Evolutionary conservation across 2,329 filamentous ascomycete genomes (phyloP).

Genomic region (Colletotrichum sp.): DNA sequence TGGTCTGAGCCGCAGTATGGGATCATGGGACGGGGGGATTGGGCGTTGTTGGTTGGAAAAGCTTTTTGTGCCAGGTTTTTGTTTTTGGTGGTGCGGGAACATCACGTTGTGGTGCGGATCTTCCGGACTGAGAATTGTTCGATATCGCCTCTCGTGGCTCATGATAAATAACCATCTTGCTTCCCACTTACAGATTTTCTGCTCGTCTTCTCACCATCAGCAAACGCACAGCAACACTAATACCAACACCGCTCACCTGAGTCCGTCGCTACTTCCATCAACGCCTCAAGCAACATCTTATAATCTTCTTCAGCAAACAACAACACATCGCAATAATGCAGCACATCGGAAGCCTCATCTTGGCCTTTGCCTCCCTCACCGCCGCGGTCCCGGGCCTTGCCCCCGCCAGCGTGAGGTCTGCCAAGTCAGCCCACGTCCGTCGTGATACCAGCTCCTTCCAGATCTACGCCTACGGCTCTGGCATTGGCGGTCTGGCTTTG

Average conservation of each 20-base stretch:
- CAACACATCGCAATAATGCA: background rate
- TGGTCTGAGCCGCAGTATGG: background rate
- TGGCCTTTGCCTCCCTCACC: constrained; percentile 6
- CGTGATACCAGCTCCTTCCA: constrained; percentile 21
- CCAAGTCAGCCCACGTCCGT: background rate
- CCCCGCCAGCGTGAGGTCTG: background rate
- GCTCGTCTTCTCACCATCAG: background rate
- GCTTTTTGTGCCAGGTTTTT: background rate
- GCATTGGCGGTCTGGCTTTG: constrained; percentile 27
- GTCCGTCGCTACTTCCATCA: background rate
- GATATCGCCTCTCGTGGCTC: background rate
- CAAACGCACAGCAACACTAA: background rate
- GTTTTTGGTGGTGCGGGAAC: background rate
- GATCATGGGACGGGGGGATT: background rate
- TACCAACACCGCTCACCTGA: background rate
- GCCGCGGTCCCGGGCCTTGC: background rate
- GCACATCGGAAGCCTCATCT: background rate
- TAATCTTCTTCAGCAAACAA: background rate
- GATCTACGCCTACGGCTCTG: constrained; percentile 30
- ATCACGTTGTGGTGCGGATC: background rate
- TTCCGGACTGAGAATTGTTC: background rate
- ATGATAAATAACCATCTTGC: background rate
- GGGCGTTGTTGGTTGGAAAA: background rate
- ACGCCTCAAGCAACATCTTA: background rate
- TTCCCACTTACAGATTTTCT: background rate